phyloP scores from a whole-genome alignment of 495 filamentous ascomycete genomes.

The Lophiostoma macrostomum region DNA sequence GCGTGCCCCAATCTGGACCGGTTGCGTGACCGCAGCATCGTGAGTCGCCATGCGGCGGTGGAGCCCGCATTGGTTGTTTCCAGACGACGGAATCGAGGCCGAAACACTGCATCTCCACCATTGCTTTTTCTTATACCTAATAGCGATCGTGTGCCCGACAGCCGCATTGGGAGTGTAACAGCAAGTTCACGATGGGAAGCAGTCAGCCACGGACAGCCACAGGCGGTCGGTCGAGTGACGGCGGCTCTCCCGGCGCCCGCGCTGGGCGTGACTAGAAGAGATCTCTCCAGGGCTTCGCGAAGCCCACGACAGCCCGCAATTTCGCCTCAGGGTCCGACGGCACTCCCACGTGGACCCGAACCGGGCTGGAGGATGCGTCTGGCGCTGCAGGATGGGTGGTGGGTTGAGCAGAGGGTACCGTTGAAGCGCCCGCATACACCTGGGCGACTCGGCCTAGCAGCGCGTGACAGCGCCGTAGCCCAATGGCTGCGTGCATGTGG shows the following conservation, averaged over 20 bases:
- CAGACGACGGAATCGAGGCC: not conserved
- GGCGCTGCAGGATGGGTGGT: not conserved
- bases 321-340: constrained; percentile 15
- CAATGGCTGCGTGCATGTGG: constrained; percentile 9
- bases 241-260: not conserved
- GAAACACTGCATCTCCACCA: not conserved
- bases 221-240: constrained; percentile 18
- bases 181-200: not conserved
- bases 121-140: not conserved
- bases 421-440: constrained; percentile 6
- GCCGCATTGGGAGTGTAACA: not conserved
- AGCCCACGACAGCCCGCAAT: constrained; percentile 22
- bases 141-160: not conserved
- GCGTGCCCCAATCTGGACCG: constrained; percentile 13
- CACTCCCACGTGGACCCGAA: constrained; percentile 26
- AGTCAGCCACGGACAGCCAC: constrained; percentile 21
- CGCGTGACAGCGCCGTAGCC: constrained; percentile 26
- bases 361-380: not conserved
- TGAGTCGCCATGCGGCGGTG: not conserved
- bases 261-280: constrained; percentile 21
- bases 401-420: constrained; percentile 11
- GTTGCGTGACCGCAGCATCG: constrained; percentile 13
- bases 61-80: not conserved
- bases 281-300: constrained; percentile 6
- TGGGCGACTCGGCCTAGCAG: not conserved